Evolutionary conservation across 495 filamentous ascomycete genomes (phyloP).

Genomic region (Lophiostoma macrostomum): DNA sequence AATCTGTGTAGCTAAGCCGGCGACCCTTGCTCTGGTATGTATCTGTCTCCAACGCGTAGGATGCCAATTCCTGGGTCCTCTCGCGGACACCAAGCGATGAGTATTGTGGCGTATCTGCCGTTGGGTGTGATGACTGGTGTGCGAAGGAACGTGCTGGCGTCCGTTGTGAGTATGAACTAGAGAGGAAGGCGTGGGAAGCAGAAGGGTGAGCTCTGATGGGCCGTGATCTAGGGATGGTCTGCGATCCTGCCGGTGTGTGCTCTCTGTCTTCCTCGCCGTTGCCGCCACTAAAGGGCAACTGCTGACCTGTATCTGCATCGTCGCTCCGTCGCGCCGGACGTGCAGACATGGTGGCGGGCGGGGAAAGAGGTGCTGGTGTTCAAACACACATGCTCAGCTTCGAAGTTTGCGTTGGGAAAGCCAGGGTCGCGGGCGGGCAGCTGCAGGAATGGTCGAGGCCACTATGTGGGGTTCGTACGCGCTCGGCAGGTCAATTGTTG

Average conservation of each 20-base stretch:
- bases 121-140: constrained; percentile 66
- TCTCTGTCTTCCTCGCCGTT: constrained; percentile 23
- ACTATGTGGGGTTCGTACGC: too few species aligned
- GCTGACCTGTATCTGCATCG: constrained; percentile 12
- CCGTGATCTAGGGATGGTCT: constrained; percentile 12
- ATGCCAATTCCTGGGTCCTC: constrained; percentile 87
- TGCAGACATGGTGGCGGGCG: constrained; percentile 18
- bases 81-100: constrained; percentile 76
- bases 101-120: constrained; percentile 66
- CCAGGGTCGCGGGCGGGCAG: too few species aligned
- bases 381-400: too few species aligned
- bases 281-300: constrained; percentile 33
- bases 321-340: constrained; percentile 4
- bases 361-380: too few species aligned
- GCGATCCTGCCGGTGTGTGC: background rate
- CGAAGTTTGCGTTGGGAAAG: too few species aligned
- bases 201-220: constrained; percentile 29
- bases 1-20: constrained; percentile 23
- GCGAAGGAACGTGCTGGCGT: constrained; percentile 76
- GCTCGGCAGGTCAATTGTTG: too few species aligned
- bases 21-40: constrained; percentile 23
- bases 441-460: too few species aligned
- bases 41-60: constrained; percentile 65
- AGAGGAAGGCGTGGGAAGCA: constrained; percentile 26
- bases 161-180: constrained; percentile 53